phyloP scores from a whole-genome alignment of 805 yeast species.

The Novakomyces olei region DNA sequence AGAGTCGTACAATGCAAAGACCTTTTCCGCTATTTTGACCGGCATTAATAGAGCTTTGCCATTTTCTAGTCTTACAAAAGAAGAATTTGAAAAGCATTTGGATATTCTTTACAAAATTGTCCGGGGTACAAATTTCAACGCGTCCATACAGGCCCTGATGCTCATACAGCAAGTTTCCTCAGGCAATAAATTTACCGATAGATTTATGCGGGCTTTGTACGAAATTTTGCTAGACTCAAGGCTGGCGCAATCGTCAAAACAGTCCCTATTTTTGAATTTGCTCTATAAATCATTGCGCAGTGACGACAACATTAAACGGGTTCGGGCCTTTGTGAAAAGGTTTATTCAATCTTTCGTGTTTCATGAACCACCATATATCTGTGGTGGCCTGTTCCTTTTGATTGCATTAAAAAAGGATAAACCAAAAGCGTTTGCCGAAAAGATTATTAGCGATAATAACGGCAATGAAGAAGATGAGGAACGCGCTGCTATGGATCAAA shows the following conservation, averaged over 20 bases:
- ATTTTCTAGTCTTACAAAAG: conserved; percentile 49
- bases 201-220: conserved; percentile 72
- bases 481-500: conserved; percentile 7
- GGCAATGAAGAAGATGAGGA: conserved; percentile 12
- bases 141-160: conserved; percentile 78
- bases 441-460: conserved; percentile 15
- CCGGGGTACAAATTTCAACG: conserved; percentile 81
- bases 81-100: conserved; percentile 47
- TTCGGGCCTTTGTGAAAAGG: conserved; percentile 77
- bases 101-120: conserved; percentile 74
- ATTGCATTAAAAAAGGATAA: conserved; percentile 35
- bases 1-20: conserved; percentile 59
- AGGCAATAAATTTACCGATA: conserved; percentile 21
- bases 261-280: conserved; percentile 73
- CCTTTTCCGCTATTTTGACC: conserved; percentile 76
- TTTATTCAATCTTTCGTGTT: conserved; percentile 53
- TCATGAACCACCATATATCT: conserved; percentile 23
- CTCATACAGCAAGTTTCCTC: conserved; percentile 61
- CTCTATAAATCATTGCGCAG: conserved; percentile 61
- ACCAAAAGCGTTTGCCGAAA: conserved; percentile 17
- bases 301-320: conserved; percentile 40
- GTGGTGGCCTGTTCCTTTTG: conserved; percentile 61
- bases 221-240: conserved; percentile 76
- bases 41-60: conserved; percentile 95
- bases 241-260: conserved; percentile 68